A percentile compares a stretch with the other conserved stretches of the same genome.
phyloP scores from a whole-genome alignment of 371 early-diverging fungal genomes.

The Encephalitozoon hellem region DNA sequence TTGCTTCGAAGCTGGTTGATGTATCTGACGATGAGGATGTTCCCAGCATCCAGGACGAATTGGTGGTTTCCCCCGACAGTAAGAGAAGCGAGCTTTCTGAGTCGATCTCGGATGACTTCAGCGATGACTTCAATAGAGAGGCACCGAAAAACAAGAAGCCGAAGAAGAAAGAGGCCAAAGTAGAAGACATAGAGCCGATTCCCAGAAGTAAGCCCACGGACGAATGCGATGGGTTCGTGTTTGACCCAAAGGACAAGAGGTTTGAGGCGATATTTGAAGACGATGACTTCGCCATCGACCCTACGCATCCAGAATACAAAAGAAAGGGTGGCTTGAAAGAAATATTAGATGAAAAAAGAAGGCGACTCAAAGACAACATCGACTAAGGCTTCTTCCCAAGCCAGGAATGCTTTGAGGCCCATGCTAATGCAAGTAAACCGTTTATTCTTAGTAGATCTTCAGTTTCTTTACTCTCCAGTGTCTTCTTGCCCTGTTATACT shows the following conservation, averaged over 20 bases:
- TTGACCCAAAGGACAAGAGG: slow-evolving; percentile 20
- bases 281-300: slow-evolving; percentile 18
- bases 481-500: slow-evolving; percentile 56
- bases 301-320: slow-evolving; percentile 31
- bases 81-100: neutral
- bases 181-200: neutral
- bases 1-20: slow-evolving; percentile 5
- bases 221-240: slow-evolving; percentile 20
- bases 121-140: neutral
- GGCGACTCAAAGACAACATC: neutral
- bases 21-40: slow-evolving; percentile 3
- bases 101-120: neutral
- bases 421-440: neutral
- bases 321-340: neutral
- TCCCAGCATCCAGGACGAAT: neutral
- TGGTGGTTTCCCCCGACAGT: neutral
- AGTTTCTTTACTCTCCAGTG: slow-evolving; percentile 56
- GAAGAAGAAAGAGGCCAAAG: neutral
- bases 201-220: neutral
- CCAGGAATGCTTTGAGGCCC: neutral
- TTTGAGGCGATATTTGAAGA: slow-evolving; percentile 19
- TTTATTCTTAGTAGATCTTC: slow-evolving; percentile 51
- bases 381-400: neutral
- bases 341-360: slow-evolving; percentile 20
- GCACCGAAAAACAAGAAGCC: neutral